These are phyloP conservation scores for Jackrogersella minutella DNA, from an alignment of 495 filamentous ascomycete genomes.

Conservation along the genomic window DNA sequence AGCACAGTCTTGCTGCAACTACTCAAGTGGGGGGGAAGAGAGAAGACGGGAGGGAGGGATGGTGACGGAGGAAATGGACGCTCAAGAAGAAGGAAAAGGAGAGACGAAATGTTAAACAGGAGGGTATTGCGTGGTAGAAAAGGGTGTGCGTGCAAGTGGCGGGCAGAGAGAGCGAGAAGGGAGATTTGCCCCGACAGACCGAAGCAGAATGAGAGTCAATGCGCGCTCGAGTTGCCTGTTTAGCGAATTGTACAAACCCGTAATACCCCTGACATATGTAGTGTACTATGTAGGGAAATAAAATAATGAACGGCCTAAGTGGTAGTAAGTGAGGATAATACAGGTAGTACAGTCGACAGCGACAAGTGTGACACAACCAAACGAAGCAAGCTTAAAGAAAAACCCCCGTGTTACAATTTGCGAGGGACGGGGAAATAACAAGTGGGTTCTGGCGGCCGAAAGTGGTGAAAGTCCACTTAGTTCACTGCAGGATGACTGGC, in stretches of 20 bases:
- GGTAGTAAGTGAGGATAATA: not conserved
- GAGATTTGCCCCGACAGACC: slow-evolving; percentile 42
- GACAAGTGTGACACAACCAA: slow-evolving; percentile 35
- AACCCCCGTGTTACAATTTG: slow-evolving; percentile 32
- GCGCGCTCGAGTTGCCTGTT: slow-evolving; percentile 18
- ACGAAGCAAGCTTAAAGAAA: slow-evolving; percentile 35
- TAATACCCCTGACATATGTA: slow-evolving; percentile 11
- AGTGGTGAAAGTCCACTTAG: not conserved
- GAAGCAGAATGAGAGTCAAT: slow-evolving; percentile 38
- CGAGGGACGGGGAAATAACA: slow-evolving; percentile 42
- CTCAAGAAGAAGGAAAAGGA: slow-evolving; percentile 40
- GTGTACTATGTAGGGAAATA: not conserved
- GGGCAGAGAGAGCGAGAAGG: slow-evolving; percentile 38
- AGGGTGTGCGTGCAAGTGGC: not conserved
- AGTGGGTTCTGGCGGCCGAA: slow-evolving; percentile 29
- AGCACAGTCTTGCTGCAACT: slow-evolving; percentile 47
- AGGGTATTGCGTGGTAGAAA: slow-evolving; percentile 32
- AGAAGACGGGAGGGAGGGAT: slow-evolving; percentile 27
- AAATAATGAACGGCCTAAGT: not conserved
- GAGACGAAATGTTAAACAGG: slow-evolving; percentile 31
- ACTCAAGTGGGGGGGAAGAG: slow-evolving; percentile 24
- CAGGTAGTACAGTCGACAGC: not conserved
- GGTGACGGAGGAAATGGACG: slow-evolving; percentile 27
- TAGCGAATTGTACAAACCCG: slow-evolving; percentile 5
- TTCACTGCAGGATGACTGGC: slow-evolving; percentile 22